A percentile compares a stretch with the other conserved stretches of the same genome.
Conservation (phyloP, 1,139 yeast species). For the Zygoascus meyerae region DNA sequence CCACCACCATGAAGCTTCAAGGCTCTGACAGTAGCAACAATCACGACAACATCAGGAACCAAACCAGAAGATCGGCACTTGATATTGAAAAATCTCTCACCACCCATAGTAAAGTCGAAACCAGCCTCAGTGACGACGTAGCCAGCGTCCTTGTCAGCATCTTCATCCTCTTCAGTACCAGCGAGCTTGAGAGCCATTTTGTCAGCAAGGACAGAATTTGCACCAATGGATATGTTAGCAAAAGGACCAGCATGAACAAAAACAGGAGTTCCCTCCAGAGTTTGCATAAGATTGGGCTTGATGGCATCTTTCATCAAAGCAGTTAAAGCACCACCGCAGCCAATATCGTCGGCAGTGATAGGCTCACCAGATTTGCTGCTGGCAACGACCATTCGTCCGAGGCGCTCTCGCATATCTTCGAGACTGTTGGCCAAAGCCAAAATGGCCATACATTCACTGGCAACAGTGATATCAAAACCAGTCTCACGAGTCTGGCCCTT, state of each 20-base stretch:
- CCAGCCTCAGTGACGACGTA: constrained; percentile 97
- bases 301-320: constrained; percentile 95
- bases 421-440: constrained; percentile 82
- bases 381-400: constrained; percentile 89
- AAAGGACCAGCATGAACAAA: constrained; percentile 98
- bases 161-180: constrained; percentile 56
- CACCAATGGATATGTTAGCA: constrained; percentile 96
- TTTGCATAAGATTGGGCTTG: constrained; percentile 97
- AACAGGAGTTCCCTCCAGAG: constrained; percentile 97
- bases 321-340: constrained; percentile 95
- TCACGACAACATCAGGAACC: constrained; percentile 85
- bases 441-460: constrained; percentile 97
- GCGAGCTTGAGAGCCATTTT: constrained; percentile 91
- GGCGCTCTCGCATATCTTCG: constrained; percentile 81
- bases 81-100: constrained; percentile 94
- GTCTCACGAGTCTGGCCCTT: constrained; percentile 84
- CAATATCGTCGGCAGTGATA: constrained; percentile 91
- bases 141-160: constrained; percentile 64
- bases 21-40: constrained; percentile 97
- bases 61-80: constrained; percentile 93
- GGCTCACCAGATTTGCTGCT: constrained; percentile 79
- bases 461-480: constrained; percentile 95
- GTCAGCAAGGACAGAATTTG: constrained; percentile 91
- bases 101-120: constrained; percentile 99
- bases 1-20: constrained; percentile 98